Conservation (phyloP, 768 basidiomycete genomes). For the Favolaschia claudopus region DNA sequence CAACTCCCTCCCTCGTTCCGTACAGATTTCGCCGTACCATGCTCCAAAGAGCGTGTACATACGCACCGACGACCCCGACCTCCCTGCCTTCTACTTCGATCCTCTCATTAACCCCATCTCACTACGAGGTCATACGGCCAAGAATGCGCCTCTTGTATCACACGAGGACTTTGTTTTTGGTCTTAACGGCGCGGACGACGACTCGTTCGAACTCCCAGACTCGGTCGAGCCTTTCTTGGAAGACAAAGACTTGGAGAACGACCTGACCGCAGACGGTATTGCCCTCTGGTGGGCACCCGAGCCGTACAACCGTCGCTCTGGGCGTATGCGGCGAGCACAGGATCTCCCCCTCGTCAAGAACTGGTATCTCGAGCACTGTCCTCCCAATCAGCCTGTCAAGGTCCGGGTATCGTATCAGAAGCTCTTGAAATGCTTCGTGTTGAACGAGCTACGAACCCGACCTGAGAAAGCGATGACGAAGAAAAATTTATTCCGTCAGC, state of each 20-base stretch:
- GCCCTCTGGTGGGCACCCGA: slow-evolving; percentile 99
- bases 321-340: slow-evolving; percentile 92
- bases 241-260: slow-evolving; percentile 82
- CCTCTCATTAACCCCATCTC: slow-evolving; percentile 98
- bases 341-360: slow-evolving; percentile 96
- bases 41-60: slow-evolving; percentile 97
- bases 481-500: slow-evolving; percentile 94
- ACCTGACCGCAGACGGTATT: slow-evolving; percentile 94
- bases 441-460: slow-evolving; percentile 90
- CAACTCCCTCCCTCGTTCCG: slow-evolving; percentile 96
- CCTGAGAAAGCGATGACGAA: slow-evolving; percentile 97
- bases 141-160: slow-evolving; percentile 81
- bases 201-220: slow-evolving; percentile 87
- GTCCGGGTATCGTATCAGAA: slow-evolving; percentile 99
- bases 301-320: slow-evolving; percentile 92
- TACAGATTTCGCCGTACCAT: slow-evolving; percentile 92
- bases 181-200: slow-evolving; percentile 83
- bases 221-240: slow-evolving; percentile 81
- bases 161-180: slow-evolving; percentile 96
- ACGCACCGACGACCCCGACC: slow-evolving; percentile 98
- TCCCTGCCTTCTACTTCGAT: slow-evolving; percentile 99
- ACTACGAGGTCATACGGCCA: slow-evolving; percentile 82
- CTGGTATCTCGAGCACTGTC: slow-evolving; percentile 99
- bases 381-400: slow-evolving; percentile 95
- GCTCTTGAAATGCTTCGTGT: slow-evolving; percentile 91